Evolutionary conservation across 176 grass and related monocot species (phyloP).

Genomic region (Coix lacrymajobi): DNA sequence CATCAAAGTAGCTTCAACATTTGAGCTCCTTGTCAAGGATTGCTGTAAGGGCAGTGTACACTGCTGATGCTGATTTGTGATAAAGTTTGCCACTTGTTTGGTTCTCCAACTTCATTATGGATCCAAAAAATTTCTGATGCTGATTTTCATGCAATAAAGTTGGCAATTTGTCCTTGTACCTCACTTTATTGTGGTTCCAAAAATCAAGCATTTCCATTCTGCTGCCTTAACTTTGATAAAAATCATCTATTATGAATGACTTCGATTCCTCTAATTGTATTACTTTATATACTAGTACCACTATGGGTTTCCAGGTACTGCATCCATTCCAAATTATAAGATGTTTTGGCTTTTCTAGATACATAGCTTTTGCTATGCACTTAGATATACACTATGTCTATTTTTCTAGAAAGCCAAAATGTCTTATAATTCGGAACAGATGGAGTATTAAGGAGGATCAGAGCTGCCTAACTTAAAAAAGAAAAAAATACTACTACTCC

Average conservation of each 20-base stretch:
- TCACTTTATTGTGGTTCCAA: neutral
- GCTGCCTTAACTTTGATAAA: neutral
- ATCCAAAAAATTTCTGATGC: neutral
- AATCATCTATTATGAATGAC: neutral
- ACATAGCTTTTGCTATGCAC: neutral
- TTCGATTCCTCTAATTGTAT: neutral
- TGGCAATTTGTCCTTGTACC: neutral
- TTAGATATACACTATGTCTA: neutral
- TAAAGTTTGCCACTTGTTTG: neutral
- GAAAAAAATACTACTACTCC: neutral
- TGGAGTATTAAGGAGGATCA: neutral
- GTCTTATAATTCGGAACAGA: neutral
- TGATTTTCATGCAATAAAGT: neutral
- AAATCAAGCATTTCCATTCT: neutral
- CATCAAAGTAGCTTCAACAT: neutral
- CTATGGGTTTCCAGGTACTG: neutral
- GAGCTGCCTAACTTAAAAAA: neutral
- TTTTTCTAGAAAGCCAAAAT: neutral
- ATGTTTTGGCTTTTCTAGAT: neutral
- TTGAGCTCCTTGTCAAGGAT: neutral
- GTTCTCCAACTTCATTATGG: neutral
- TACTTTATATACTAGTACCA: neutral
- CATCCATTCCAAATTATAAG: neutral
- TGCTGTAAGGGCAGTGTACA: neutral
- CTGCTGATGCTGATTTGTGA: neutral